phyloP scores from a whole-genome alignment of 2,329 filamentous ascomycete genomes.

The Graphilbum sp. region DNA sequence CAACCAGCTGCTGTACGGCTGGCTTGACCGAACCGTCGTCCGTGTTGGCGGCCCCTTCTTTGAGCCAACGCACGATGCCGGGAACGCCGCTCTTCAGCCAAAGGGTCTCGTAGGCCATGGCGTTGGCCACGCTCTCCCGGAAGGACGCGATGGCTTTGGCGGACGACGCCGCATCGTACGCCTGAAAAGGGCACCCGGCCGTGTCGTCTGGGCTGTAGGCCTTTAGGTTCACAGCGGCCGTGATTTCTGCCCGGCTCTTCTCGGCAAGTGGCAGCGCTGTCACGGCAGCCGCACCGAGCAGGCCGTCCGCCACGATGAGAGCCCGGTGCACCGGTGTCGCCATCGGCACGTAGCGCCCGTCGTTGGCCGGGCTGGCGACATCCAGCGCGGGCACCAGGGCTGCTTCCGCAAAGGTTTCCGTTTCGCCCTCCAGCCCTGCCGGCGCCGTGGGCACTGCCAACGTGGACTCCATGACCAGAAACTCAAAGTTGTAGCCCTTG shows the following conservation, averaged over 20 bases:
- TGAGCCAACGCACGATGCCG: constrained; percentile 49
- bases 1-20: constrained; percentile 48
- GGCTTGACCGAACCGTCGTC: constrained; percentile 38
- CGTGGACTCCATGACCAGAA: constrained; percentile 33
- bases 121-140: constrained; percentile 52
- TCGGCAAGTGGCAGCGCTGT: constrained; percentile 24
- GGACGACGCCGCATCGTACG: constrained; percentile 49
- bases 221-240: constrained; percentile 37
- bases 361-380: constrained; percentile 34
- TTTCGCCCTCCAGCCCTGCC: constrained; percentile 19
- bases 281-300: constrained; percentile 47
- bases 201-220: constrained; percentile 17
- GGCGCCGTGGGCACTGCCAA: constrained; percentile 28
- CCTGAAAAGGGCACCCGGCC: constrained; percentile 29
- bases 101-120: constrained; percentile 52
- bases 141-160: constrained; percentile 48
- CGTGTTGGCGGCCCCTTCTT: constrained; percentile 23
- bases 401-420: constrained; percentile 38
- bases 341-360: constrained; percentile 25
- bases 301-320: constrained; percentile 55
- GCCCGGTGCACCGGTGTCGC: constrained; percentile 74
- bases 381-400: constrained; percentile 61
- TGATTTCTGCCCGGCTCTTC: constrained; percentile 25
- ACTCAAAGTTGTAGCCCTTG: constrained; percentile 45
- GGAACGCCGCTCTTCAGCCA: constrained; percentile 62